These are phyloP conservation scores for Solanum hybrid DNA, from an alignment of 305 asterid species.

Conservation along the genomic window DNA sequence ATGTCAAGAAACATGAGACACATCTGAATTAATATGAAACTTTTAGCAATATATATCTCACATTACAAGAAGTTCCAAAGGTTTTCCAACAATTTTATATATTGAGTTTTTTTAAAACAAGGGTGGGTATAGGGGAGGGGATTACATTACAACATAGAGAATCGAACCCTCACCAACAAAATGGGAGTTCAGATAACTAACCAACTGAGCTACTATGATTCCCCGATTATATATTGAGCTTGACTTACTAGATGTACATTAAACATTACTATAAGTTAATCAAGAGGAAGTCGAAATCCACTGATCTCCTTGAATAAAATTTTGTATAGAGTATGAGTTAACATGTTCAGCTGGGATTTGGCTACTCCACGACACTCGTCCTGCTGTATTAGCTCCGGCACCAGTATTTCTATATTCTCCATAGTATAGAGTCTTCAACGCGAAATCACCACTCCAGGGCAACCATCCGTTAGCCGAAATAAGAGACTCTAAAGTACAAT, in stretches of 20 bases:
- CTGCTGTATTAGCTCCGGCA: slow-evolving; percentile 18
- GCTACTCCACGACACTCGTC: slow-evolving; percentile 39
- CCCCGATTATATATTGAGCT: not conserved
- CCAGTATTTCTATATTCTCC: slow-evolving; percentile 35
- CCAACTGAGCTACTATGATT: not conserved
- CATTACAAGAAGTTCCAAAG: not conserved
- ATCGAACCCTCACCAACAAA: not conserved
- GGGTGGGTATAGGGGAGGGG: not conserved
- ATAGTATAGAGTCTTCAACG: slow-evolving; percentile 32
- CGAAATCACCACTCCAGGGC: slow-evolving; percentile 43
- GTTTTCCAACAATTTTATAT: not conserved
- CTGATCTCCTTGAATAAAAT: slow-evolving; percentile 37
- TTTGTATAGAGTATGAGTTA: slow-evolving; percentile 20
- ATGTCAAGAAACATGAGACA: not conserved
- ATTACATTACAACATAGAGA: not conserved
- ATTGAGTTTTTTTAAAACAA: not conserved
- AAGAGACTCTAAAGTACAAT: slow-evolving; percentile 27
- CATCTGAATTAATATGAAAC: not conserved
- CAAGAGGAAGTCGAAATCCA: slow-evolving; percentile 26
- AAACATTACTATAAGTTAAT: not conserved
- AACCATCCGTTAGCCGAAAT: slow-evolving; percentile 30
- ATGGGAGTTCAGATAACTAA: not conserved
- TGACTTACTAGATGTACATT: not conserved
- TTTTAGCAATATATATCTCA: not conserved
- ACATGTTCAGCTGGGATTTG: slow-evolving; percentile 30